Conservation (phyloP, 176 grass and related monocot genomes). For the Phragmites australis region DNA sequence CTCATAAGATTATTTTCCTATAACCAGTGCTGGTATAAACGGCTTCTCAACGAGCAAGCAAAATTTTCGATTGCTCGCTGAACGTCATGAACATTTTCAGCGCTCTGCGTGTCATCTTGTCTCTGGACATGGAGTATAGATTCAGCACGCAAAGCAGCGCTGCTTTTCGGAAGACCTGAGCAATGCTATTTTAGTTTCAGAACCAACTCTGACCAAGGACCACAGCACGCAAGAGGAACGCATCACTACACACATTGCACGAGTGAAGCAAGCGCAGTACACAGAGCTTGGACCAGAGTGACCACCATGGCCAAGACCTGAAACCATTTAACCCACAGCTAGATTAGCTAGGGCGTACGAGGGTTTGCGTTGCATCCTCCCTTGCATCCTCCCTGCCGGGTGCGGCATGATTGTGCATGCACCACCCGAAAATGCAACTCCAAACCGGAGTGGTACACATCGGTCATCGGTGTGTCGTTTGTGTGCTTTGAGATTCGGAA, state of each 20-base stretch:
- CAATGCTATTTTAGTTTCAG: background rate
- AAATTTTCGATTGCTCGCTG: background rate
- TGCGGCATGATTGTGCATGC: background rate
- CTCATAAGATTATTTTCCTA: no score
- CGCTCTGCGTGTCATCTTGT: background rate
- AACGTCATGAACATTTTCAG: background rate
- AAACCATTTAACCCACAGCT: background rate
- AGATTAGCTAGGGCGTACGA: background rate
- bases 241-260: background rate
- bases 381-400: slow-evolving; percentile 15
- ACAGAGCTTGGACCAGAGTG: slow-evolving; percentile 1
- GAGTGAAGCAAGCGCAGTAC: background rate
- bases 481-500: no score
- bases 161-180: background rate
- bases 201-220: background rate
- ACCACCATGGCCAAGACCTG: background rate
- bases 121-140: background rate
- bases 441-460: no score
- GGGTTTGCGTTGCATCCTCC: background rate
- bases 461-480: no score
- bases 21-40: no score
- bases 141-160: background rate
- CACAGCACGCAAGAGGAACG: background rate
- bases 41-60: background rate
- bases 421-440: no score